These are phyloP conservation scores for Saccharum spontaneum DNA, from an alignment of 176 grass and related monocot genomes.

Conservation along the genomic window DNA sequence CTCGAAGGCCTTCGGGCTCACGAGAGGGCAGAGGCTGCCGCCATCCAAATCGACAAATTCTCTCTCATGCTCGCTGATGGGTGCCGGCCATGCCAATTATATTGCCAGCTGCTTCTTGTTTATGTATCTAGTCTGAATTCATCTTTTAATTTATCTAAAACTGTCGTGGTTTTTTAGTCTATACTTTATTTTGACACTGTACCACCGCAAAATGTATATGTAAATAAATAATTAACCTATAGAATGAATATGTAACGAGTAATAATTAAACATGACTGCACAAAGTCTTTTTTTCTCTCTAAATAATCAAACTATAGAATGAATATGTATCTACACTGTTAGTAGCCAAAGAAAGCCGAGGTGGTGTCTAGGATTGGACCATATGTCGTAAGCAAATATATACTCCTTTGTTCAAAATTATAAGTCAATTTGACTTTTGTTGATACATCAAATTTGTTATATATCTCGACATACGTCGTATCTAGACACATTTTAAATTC, in stretches of 20 bases:
- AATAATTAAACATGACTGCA: neutral
- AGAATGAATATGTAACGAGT: neutral
- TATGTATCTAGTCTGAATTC: neutral
- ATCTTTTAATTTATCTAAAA: neutral
- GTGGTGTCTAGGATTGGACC: neutral
- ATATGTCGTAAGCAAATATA: neutral
- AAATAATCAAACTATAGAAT: neutral
- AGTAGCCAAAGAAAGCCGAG: neutral
- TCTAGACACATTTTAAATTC: no score
- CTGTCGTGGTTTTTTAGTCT: neutral
- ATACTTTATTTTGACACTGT: neutral
- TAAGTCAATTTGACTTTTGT: no score
- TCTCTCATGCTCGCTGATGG: neutral
- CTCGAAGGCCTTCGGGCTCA: neutral
- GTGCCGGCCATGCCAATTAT: neutral
- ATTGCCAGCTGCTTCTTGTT: neutral
- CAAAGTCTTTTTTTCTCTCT: neutral
- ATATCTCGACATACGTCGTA: no score
- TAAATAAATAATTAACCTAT: neutral
- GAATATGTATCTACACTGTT: neutral
- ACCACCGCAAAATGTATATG: neutral
- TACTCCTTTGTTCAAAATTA: no score
- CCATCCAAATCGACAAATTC: neutral
- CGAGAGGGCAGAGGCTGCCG: slow-evolving; percentile 9
- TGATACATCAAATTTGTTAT: no score